Evolutionary conservation across 148 eudicot species (phyloP).

Genomic region (Rhododendron williamsianum): DNA sequence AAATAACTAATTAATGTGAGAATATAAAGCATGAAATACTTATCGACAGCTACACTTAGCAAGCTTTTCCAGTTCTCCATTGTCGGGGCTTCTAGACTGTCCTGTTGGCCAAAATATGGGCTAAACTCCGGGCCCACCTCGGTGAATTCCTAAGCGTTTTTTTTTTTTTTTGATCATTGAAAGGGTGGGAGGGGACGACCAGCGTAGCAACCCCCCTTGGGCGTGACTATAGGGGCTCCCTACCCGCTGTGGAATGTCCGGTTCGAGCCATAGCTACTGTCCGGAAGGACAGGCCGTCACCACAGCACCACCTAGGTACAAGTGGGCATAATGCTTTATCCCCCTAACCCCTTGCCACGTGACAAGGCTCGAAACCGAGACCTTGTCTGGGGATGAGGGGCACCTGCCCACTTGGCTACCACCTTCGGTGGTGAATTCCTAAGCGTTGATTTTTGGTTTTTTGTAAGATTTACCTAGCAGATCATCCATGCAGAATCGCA

Average conservation of each 20-base stretch:
- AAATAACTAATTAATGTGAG: not conserved
- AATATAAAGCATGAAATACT: not conserved
- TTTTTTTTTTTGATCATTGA: not conserved
- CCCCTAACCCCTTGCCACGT: too few relatives aligned
- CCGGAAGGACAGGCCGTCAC: too few relatives aligned
- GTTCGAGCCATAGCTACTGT: too few relatives aligned
- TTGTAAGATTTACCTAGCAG: not conserved
- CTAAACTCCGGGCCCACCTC: not conserved
- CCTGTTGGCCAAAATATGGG: not conserved
- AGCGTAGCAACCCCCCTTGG: too few relatives aligned
- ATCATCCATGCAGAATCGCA: not conserved
- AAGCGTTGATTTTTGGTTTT: not conserved
- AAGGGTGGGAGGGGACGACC: too few relatives aligned
- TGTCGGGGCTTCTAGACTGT: not conserved
- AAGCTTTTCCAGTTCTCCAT: not conserved
- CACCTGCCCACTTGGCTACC: too few relatives aligned
- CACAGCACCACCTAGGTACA: too few relatives aligned
- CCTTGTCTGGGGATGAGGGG: too few relatives aligned
- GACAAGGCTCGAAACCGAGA: too few relatives aligned
- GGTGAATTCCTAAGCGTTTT: not conserved
- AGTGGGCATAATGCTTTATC: too few relatives aligned
- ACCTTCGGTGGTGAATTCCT: not conserved
- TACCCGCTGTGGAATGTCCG: too few relatives aligned
- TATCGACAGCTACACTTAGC: not conserved
- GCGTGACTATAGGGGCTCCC: too few relatives aligned